These are phyloP conservation scores for Citrullus mucosospermus DNA, from an alignment of 306 rosid genomes.

Conservation along the genomic window DNA sequence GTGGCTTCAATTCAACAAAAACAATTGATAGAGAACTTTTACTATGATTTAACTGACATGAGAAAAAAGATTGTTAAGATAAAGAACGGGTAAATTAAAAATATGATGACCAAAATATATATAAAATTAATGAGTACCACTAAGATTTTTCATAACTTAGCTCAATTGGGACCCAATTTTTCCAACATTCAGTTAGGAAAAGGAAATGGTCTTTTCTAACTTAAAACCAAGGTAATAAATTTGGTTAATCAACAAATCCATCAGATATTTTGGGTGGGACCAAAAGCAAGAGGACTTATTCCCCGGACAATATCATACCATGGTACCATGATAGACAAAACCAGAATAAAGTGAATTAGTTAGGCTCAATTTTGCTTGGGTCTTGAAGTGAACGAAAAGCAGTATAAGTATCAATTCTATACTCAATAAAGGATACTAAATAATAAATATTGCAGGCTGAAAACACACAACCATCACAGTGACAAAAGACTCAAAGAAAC, in stretches of 20 bases:
- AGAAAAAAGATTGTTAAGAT: not conserved
- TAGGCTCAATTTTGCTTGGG: not conserved
- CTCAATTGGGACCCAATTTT: not conserved
- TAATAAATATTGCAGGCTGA: not conserved
- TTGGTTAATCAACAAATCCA: not conserved
- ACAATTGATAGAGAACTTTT: conserved; percentile 15
- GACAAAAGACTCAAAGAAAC: not conserved
- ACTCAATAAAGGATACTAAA: not conserved
- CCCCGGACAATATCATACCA: not conserved
- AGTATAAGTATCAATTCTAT: not conserved
- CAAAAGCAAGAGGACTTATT: not conserved
- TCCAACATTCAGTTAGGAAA: not conserved
- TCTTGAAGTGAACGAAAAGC: not conserved
- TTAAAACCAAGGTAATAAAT: not conserved
- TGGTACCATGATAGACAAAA: no score
- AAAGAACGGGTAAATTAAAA: not conserved
- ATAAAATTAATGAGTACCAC: not conserved
- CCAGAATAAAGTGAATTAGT: not conserved
- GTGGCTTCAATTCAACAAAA: conserved; percentile 44
- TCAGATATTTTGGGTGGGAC: not conserved
- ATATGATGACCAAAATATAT: not conserved
- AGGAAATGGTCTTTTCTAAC: not conserved
- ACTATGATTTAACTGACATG: conserved; percentile 5
- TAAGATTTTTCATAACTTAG: not conserved
- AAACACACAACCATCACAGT: not conserved